Evolutionary conservation across 805 yeast species (phyloP).

Genomic region (Candida ponderosae): DNA sequence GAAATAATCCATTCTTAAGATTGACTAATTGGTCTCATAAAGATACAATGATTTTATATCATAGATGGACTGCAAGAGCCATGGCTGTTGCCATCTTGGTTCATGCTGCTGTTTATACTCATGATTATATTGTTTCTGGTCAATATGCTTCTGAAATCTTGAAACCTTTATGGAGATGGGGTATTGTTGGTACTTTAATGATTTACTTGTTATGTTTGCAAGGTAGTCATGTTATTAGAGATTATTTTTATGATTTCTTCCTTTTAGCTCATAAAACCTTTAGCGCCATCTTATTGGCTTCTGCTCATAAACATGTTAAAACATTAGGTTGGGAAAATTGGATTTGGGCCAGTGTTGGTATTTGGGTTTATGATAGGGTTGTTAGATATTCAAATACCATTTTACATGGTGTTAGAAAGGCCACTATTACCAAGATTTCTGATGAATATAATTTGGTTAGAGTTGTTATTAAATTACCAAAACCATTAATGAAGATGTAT

Average conservation of each 20-base stretch:
- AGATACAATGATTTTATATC: slow-evolving; percentile 53
- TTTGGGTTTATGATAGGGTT: slow-evolving; percentile 67
- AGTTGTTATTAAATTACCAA: slow-evolving; percentile 35
- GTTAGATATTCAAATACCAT: slow-evolving; percentile 47
- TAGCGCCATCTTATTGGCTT: slow-evolving; percentile 43
- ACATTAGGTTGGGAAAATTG: slow-evolving; percentile 44
- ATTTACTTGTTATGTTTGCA: slow-evolving; percentile 39
- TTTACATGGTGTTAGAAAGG: slow-evolving; percentile 51
- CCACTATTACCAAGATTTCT: slow-evolving; percentile 29
- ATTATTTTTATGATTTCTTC: slow-evolving; percentile 52
- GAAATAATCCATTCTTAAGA: slow-evolving; percentile 61
- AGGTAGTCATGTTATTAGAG: slow-evolving; percentile 43
- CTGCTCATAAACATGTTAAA: slow-evolving; percentile 54
- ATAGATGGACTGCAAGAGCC: slow-evolving; percentile 57
- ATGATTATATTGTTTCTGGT: slow-evolving; percentile 32
- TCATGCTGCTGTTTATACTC: slow-evolving; percentile 53
- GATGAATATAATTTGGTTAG: slow-evolving; percentile 28
- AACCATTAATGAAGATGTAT: slow-evolving; percentile 28
- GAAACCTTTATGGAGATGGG: slow-evolving; percentile 41
- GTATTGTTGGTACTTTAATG: slow-evolving; percentile 38
- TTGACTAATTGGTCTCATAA: slow-evolving; percentile 47
- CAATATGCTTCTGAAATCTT: slow-evolving; percentile 32
- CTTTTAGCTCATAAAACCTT: slow-evolving; percentile 47
- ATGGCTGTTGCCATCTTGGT: slow-evolving; percentile 40
- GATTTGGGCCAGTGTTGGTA: slow-evolving; percentile 44